A percentile compares a stretch with the other conserved stretches of the same genome.
Evolutionary conservation across 257 asterid genomes (phyloP).

Genomic region (Cynanchum wilfordii): DNA sequence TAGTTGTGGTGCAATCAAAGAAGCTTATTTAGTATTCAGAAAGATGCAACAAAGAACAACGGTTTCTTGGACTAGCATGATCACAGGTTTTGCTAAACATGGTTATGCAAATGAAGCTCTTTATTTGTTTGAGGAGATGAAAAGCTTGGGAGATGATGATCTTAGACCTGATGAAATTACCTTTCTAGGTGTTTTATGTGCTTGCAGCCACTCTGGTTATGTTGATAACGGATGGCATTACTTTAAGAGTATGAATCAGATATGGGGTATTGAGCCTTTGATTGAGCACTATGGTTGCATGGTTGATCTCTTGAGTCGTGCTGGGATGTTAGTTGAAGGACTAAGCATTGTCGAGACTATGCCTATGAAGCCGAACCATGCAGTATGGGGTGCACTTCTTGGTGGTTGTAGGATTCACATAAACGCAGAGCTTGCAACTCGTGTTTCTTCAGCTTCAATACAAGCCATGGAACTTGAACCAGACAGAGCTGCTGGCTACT

Average conservation of each 20-base stretch:
- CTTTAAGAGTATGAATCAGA: constrained; percentile 48
- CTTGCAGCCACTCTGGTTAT: constrained; percentile 79
- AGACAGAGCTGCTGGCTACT: constrained; percentile 47
- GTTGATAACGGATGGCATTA: constrained; percentile 49
- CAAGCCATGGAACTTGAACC: constrained; percentile 44
- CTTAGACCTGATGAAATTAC: constrained; percentile 57
- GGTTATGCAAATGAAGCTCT: constrained; percentile 66
- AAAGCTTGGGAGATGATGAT: constrained; percentile 23
- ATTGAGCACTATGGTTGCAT: constrained; percentile 80
- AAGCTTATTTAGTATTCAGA: constrained; percentile 47
- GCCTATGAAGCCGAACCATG: constrained; percentile 77
- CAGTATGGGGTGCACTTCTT: constrained; percentile 83
- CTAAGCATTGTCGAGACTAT: constrained; percentile 46
- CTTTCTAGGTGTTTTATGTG: constrained; percentile 59
- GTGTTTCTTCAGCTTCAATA: constrained; percentile 43
- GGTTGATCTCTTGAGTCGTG: constrained; percentile 82
- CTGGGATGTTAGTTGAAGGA: constrained; percentile 74
- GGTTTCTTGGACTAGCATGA: constrained; percentile 77
- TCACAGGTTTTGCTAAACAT: constrained; percentile 68
- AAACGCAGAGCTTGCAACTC: constrained; percentile 54
- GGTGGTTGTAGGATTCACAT: constrained; percentile 69
- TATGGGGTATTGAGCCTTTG: constrained; percentile 49
- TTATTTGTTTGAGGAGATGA: constrained; percentile 53
- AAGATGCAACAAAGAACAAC: constrained; percentile 42
- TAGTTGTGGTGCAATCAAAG: constrained; percentile 65